phyloP scores from a whole-genome alignment of 2,329 filamentous ascomycete species.

The Biscogniauxia marginata region DNA sequence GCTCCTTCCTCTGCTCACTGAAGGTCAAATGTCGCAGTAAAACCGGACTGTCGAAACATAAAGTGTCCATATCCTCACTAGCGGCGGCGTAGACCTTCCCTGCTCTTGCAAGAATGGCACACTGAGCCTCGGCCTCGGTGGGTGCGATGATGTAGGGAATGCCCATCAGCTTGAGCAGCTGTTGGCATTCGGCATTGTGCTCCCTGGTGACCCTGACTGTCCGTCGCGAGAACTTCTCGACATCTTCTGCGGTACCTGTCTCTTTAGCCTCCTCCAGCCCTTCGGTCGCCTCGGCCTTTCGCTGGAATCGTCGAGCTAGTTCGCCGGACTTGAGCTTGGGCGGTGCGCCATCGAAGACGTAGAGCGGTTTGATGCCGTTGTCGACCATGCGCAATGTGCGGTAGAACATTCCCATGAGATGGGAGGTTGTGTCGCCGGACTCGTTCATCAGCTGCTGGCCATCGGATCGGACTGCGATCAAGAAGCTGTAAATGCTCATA shows the following conservation, averaged over 20 bases:
- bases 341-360: slow-evolving; percentile 95
- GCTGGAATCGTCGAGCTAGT: slow-evolving; percentile 91
- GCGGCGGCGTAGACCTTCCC: slow-evolving; percentile 97
- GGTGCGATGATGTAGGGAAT: slow-evolving; percentile 93
- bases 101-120: slow-evolving; percentile 81
- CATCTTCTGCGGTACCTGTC: slow-evolving; percentile 92
- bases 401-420: slow-evolving; percentile 99
- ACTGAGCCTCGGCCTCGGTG: slow-evolving; percentile 96
- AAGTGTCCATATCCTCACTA: slow-evolving; percentile 97
- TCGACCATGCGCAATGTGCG: slow-evolving; percentile 97
- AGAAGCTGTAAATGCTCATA: slow-evolving; percentile 99
- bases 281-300: slow-evolving; percentile 89
- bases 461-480: slow-evolving; percentile 94
- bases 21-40: slow-evolving; percentile 91
- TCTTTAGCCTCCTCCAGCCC: slow-evolving; percentile 94
- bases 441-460: slow-evolving; percentile 96
- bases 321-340: slow-evolving; percentile 98
- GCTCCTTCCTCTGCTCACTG: slow-evolving; percentile 95
- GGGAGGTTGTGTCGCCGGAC: slow-evolving; percentile 92
- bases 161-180: slow-evolving; percentile 89
- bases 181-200: slow-evolving; percentile 94
- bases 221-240: slow-evolving; percentile 93
- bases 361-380: slow-evolving; percentile 97
- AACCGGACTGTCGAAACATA: slow-evolving; percentile 92
- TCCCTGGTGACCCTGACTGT: slow-evolving; percentile 95